Base-by-base conservation (phyloP, 345 rosid genomes). In the Noccaea caerulescens region DNA sequence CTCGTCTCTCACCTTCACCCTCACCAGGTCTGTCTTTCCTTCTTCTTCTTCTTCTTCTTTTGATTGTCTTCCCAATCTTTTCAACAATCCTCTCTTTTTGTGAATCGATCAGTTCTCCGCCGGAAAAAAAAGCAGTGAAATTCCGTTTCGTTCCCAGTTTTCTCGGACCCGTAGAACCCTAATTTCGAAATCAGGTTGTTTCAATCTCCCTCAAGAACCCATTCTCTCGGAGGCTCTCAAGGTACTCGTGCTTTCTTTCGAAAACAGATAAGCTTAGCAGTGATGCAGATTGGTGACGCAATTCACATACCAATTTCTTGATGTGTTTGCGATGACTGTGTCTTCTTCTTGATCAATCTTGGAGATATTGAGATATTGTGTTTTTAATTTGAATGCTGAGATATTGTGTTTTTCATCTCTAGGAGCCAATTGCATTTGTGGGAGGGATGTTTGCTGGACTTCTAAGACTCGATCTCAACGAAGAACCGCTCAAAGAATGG, bases 391-490 rank as follows among this genome's bases (percentile, higher is more conserved):
- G 18, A 16, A 16, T 16, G 18, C 18, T 16, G 0, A 16, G 18
- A 16, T 16, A 20, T 30, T 57, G n/a, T 61, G 7, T 61, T 2
- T n/a, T n/a, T n/a, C n/a, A n/a, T n/a, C n/a, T n/a, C n/a, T 43
- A 76, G 81, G 81, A 78, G 78, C 81, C 81, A 78, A 58, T 78
- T 51, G 76, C 81, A 37, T 78, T 78, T 63, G 16, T 78, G 47
- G 81, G 78, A 44, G 78, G 81, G 39, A 63, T 78, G 72, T 78
- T 78, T 73, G 81, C 81, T 38, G 81, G 81, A 18, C 58, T 78
- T 10, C 13, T 78, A 4, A 73, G 78, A 59, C 78, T 78, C 0
- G 78, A 78, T 78, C 70, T 78, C 0, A 69, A 69, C 39, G 81
- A 78, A 63, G 81, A 73, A 6, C 78, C 81, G 11, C 72, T 78